Evolutionary conservation across 768 basidiomycete genomes (phyloP), one percentile per base, ranked within the genome.

Genomic region (Pholiota microspora): DNA sequence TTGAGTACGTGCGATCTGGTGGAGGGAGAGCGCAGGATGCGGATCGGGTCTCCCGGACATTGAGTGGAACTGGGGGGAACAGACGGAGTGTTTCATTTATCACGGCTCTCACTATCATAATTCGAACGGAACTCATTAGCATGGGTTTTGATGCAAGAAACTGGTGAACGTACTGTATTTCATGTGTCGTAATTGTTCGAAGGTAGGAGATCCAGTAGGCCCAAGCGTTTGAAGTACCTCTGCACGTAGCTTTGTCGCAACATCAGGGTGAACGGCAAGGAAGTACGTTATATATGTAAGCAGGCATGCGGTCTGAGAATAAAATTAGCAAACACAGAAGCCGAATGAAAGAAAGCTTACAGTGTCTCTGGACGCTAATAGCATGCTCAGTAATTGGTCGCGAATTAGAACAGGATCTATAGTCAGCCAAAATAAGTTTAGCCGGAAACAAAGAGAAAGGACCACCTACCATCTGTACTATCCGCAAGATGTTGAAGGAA

Each of bases 321-420:
- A 28, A 31, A 18, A 32, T 50, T 25, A 8, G 23, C 49, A 8
- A 15, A 10, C 21, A 31, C 42, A 54, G 34, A 23, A 28, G 36
- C 10, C 13, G 32, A 3, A 44, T 8, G 25, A 13, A 50, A 27
- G 27, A 16, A 29, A 4, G 51, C 36, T 21, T 38, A 87, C 88
- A 31, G 91, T 92, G 69, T 94, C 91, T 51, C 91, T 71, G 21
- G 88, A 80, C 4, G 91, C 91, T 9, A 92, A 72, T 2, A 94
- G 72, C 67, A 92, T 83, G 63, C 83, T 92, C 45, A 92, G 75
- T 10, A 92, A 68, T 58, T 93, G 87, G 69, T 92, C 88, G 18
- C 87, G 82, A 51, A 94, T 88, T 38, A 84, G 66, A 7, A 80
- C 73, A 9, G 71, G 70, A 64, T 92, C 89, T 92, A 61, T 54